These are phyloP conservation scores for Debaryomycetaceae sp. DNA, from an alignment of 1,139 yeast species.

Conservation along the genomic window DNA sequence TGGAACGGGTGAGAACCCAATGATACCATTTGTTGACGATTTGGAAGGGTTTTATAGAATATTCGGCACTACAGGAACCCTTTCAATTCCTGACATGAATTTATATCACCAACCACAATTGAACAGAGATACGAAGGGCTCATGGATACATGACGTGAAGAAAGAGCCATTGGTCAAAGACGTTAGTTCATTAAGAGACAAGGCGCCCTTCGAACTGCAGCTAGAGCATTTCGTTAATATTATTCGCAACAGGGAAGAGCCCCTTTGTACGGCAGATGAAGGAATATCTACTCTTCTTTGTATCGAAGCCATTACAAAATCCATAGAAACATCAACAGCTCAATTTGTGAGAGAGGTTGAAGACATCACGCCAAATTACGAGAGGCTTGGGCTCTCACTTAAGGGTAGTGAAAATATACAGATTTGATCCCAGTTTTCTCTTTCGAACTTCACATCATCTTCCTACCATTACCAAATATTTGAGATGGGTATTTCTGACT, in stretches of 20 bases:
- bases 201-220: slow-evolving; percentile 38
- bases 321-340: slow-evolving; percentile 35
- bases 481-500: neutral
- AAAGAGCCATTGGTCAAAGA: slow-evolving; percentile 12
- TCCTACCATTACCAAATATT: neutral
- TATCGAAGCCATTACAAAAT: slow-evolving; percentile 34
- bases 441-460: neutral
- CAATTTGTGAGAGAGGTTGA: slow-evolving; percentile 26
- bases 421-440: neutral
- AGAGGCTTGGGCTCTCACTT: slow-evolving; percentile 10
- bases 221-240: slow-evolving; percentile 37
- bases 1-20: slow-evolving; percentile 43
- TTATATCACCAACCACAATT: slow-evolving; percentile 26
- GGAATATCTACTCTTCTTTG: slow-evolving; percentile 34
- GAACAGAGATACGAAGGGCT: slow-evolving; percentile 10
- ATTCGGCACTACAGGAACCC: slow-evolving; percentile 36
- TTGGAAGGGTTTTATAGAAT: slow-evolving; percentile 34
- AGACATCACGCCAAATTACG: slow-evolving; percentile 21
- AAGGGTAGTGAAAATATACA: neutral
- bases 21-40: slow-evolving; percentile 25
- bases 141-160: slow-evolving; percentile 34
- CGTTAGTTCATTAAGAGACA: slow-evolving; percentile 9
- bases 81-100: slow-evolving; percentile 35
- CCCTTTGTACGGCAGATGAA: slow-evolving; percentile 35
- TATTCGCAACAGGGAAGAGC: slow-evolving; percentile 24